These are phyloP conservation scores for Colletotrichum cereale DNA, from an alignment of 2,329 filamentous ascomycete genomes.

Conservation along the genomic window DNA sequence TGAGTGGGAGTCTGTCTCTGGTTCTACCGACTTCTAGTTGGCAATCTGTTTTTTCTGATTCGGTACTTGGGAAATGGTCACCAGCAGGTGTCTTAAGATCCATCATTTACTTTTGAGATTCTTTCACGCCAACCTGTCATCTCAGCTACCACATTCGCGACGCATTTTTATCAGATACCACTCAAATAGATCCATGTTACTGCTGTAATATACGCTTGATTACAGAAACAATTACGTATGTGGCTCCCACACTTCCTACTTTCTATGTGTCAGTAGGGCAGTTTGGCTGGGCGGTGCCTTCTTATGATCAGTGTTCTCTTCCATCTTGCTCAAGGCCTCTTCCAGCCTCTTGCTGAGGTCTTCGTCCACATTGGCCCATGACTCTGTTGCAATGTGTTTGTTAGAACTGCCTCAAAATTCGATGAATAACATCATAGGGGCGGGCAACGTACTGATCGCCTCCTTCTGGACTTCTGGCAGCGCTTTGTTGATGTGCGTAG, in stretches of 20 bases:
- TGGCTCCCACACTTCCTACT: not conserved
- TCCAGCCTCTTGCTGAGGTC: slow-evolving; percentile 4
- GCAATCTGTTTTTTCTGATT: not conserved
- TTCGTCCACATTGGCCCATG: slow-evolving; percentile 6
- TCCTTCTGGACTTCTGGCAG: slow-evolving; percentile 16
- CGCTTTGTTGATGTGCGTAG: slow-evolving; percentile 1
- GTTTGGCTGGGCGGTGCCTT: not conserved
- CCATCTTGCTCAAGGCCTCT: not conserved
- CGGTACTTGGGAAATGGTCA: not conserved
- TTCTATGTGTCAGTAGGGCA: not conserved
- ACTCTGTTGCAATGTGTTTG: not conserved
- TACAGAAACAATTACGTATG: not conserved
- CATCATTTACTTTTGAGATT: not conserved
- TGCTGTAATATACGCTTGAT: not conserved
- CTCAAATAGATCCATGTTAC: rapidly evolving
- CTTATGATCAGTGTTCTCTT: not conserved
- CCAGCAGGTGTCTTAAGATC: not conserved
- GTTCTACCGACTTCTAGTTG: slow-evolving; percentile 50
- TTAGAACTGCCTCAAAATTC: not conserved
- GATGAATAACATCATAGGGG: not conserved
- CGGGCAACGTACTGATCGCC: slow-evolving; percentile 11
- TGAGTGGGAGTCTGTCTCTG: slow-evolving; percentile 62
- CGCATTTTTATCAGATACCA: not conserved
- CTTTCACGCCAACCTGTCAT: not conserved
- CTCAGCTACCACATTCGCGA: not conserved